Evolutionary conservation across 2,329 filamentous ascomycete species (phyloP), one percentile per base, ranked within the genome.

Genomic region (Diaporthe longicolla): DNA sequence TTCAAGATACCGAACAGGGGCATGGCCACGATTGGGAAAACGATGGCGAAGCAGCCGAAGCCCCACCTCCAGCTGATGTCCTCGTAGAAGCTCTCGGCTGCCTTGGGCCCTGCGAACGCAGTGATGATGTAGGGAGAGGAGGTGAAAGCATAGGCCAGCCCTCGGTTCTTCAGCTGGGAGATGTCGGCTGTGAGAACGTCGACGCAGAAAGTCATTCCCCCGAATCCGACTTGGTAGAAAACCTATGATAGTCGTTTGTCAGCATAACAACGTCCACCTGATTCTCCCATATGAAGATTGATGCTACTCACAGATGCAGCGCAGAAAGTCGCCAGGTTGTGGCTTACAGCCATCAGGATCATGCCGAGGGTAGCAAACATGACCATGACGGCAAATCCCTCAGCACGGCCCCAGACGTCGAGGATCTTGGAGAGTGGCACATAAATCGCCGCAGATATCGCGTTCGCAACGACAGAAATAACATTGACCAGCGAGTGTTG

Each of bases 161-260:
- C 89, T 79, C 92, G 88, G 78, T 92, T 92, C 79, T 89, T 87
- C n/a, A 93, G 82, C 50, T 87, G 87, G 21, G 91, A 91, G 3
- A 89, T 91, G 77, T 93, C 92, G 70, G 91, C 89, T 57, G 91
- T 89, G 78, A 93, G 89, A 43, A 93, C 88, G 73, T 89, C 88
- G 73, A 92, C 84, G 40, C 89, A 85, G 78, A 91, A 92, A 37
- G 88, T 86, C 73, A 92, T 84, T 43, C 90, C 90, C 55, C 87
- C 88, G 74, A 83, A 84, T 9, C 92, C 91, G 59, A 91, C 86
- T 73, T 86, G 87, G 79, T 93, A 93, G 75, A 93, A 89, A 7
- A 93, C 90, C 81, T 90, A 32, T 54, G 13, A 45, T 3, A 3
- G 9, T 17, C 11, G 84, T 71, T 83, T 35, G 29, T 61, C n/a